Conservation (phyloP, 345 rosid species). For the Moricandia arvensis region DNA sequence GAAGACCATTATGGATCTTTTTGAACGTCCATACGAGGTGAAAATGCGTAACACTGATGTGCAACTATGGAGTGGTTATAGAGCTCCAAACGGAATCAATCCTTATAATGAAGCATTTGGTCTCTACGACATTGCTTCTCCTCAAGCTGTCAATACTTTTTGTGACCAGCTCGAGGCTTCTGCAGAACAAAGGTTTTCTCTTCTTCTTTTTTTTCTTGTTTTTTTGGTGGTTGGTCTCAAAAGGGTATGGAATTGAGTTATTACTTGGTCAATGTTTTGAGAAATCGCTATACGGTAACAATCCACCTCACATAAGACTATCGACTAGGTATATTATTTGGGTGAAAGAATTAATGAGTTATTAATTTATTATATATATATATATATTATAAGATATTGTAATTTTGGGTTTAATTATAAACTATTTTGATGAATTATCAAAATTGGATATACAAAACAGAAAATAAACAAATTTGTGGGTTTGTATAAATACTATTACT, state of each 20-base stretch:
- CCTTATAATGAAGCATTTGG: conserved; percentile 87
- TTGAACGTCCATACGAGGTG: conserved; percentile 65
- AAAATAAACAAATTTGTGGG: too few species aligned
- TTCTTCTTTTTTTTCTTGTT: not conserved
- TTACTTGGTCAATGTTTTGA: too few species aligned
- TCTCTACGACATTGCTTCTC: conserved; percentile 62
- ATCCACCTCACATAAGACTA: too few species aligned
- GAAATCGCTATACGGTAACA: too few species aligned
- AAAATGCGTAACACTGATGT: conserved; percentile 59
- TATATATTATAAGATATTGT: too few species aligned
- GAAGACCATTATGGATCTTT: conserved; percentile 53
- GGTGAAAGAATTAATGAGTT: too few species aligned
- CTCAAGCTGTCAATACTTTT: conserved; percentile 58
- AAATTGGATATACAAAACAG: too few species aligned
- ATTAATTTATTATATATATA: too few species aligned
- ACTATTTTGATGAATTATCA: too few species aligned
- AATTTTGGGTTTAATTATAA: too few species aligned
- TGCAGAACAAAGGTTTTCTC: conserved; percentile 60
- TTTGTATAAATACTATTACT: too few species aligned
- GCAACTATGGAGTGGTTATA: conserved; percentile 71
- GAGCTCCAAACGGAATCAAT: conserved; percentile 49
- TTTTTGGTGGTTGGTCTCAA: not conserved
- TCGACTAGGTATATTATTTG: too few species aligned
- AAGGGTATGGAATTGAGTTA: not conserved
- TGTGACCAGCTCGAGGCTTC: conserved; percentile 71